Base-by-base conservation (phyloP, 345 rosid genomes). In the Euphorbia tirucalli region DNA sequence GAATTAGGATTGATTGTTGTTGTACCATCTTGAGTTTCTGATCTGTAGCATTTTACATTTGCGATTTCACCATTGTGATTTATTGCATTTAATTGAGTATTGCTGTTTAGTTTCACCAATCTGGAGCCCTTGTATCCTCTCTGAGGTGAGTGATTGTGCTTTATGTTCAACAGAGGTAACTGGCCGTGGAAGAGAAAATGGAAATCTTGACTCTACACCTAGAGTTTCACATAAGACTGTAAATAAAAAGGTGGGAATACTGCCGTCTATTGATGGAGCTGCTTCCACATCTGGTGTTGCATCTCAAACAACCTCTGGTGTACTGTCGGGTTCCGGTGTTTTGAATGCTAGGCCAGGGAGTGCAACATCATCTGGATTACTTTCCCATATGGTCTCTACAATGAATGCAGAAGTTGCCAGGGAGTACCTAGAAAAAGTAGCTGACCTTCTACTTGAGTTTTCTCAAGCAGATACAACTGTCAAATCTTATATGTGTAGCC, bases 401-500 rank as follows among this genome's bases (percentile, higher is more conserved):
- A 78, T 88, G 78, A 92, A 90, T 83, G 93, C 93, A 52, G 99
- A 95, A 82, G 89, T 88, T 54, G 98, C 99, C 25, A 83, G 88
- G 87, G 97, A 92, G 65, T 95, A 95, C 84, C 85, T 95, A 75
- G 97, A 92, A 85, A 95, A 92, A 84, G 97, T 92, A 52, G 97
- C 99, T 41, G 96, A 95, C 79, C 93, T 95, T 79, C 87, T 95
- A 63, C 96, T 92, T 74, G 99, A 92, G 87, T 95, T 95, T 89
- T 87, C 99, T 55, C 91, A 87, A 79, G 99, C 99, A 6, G 99
- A 92, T 80, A 89, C 99, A 25, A 81, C 87, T 41, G 99, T 95
- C 18, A 95, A 95, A 75, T 88, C 96, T 66, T 85, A 81, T 73
- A 89, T 92, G 99, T 95, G 93, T 77, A 89, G 93, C 85, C 98